These are phyloP conservation scores for Ceratocystiopsis minuta DNA, from an alignment of 2,329 filamentous ascomycete species.

Conservation along the genomic window DNA sequence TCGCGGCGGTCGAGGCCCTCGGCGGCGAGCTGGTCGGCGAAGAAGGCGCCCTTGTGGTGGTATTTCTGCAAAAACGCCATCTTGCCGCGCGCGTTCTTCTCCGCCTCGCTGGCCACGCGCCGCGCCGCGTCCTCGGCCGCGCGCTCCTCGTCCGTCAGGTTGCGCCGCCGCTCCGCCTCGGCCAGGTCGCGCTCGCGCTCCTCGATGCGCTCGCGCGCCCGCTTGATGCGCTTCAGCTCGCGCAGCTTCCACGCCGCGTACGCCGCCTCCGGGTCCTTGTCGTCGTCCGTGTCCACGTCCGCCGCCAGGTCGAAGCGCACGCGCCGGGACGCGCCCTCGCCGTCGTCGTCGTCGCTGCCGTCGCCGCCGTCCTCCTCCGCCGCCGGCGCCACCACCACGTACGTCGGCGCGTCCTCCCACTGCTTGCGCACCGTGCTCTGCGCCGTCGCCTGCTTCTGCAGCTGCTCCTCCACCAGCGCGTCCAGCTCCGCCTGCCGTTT, in stretches of 20 bases:
- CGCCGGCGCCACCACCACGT: slow-evolving; percentile 25
- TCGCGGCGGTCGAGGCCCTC: slow-evolving; percentile 65
- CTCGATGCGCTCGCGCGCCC: slow-evolving; percentile 72
- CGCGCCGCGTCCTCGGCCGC: slow-evolving; percentile 67
- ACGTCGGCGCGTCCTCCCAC: slow-evolving; percentile 19
- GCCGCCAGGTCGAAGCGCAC: slow-evolving; percentile 36
- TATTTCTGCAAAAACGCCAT: slow-evolving; percentile 91
- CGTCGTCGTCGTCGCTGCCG: slow-evolving; percentile 79
- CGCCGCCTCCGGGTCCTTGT: slow-evolving; percentile 71
- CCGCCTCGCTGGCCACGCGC: slow-evolving; percentile 60
- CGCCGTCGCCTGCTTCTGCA: slow-evolving; percentile 63
- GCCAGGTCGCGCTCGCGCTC: slow-evolving; percentile 67
- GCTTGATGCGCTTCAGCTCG: slow-evolving; percentile 74
- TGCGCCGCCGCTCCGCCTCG: slow-evolving; percentile 73
- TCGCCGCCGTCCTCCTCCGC: slow-evolving; percentile 24
- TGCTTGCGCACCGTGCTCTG: slow-evolving; percentile 16
- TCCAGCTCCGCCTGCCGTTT: slow-evolving; percentile 54
- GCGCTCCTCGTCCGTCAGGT: slow-evolving; percentile 73
- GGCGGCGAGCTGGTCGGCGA: slow-evolving; percentile 59
- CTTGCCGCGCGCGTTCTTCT: slow-evolving; percentile 60
- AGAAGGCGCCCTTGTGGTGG: slow-evolving; percentile 93
- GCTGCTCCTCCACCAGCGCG: slow-evolving; percentile 70
- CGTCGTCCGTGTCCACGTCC: slow-evolving; percentile 69
- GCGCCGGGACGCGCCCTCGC: slow-evolving; percentile 66
- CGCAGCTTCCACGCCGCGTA: slow-evolving; percentile 85